Evolutionary conservation across 1,284 basidiomycete genomes (phyloP).

Genomic region (Pascua guehoae): DNA sequence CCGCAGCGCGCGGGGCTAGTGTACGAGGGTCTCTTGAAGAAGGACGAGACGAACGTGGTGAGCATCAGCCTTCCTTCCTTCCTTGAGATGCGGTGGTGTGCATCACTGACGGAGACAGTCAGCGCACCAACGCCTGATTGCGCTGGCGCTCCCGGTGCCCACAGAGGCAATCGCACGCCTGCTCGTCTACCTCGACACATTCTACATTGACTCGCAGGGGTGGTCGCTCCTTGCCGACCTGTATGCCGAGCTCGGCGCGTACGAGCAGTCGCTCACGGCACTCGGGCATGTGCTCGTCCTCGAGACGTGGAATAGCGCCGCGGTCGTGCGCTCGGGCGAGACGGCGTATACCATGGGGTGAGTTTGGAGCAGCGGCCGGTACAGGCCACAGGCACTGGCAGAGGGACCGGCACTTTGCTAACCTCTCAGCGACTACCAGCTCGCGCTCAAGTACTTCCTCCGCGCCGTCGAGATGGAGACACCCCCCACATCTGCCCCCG

Average conservation of each 20-base stretch:
- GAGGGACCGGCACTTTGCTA: not conserved
- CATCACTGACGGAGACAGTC: constrained; percentile 53
- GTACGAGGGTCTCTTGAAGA: constrained; percentile 62
- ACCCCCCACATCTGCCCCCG: constrained; percentile 50
- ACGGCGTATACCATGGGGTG: constrained; percentile 44
- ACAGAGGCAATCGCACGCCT: constrained; percentile 71
- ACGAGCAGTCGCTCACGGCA: constrained; percentile 28
- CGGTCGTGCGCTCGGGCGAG: constrained; percentile 38
- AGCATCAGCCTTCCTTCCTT: no score
- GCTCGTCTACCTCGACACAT: constrained; percentile 78
- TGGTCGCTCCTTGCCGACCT: constrained; percentile 93
- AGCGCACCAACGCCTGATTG: constrained; percentile 77
- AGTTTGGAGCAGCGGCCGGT: constrained; percentile 7
- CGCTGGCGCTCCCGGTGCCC: constrained; percentile 52
- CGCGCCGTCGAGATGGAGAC: constrained; percentile 78
- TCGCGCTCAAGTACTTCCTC: constrained; percentile 79
- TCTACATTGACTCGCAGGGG: constrained; percentile 85
- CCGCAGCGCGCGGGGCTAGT: constrained; percentile 50
- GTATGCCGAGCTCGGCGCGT: constrained; percentile 76
- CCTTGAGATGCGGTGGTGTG: no score
- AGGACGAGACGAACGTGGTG: constrained; percentile 73
- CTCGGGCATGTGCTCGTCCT: constrained; percentile 43
- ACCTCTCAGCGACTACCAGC: constrained; percentile 58
- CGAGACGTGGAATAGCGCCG: constrained; percentile 40
- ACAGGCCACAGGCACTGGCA: not conserved